Evolutionary conservation across 257 asterid genomes (phyloP), one percentile per base, ranked within the genome.

Genomic region (Haberlea rhodopensis): DNA sequence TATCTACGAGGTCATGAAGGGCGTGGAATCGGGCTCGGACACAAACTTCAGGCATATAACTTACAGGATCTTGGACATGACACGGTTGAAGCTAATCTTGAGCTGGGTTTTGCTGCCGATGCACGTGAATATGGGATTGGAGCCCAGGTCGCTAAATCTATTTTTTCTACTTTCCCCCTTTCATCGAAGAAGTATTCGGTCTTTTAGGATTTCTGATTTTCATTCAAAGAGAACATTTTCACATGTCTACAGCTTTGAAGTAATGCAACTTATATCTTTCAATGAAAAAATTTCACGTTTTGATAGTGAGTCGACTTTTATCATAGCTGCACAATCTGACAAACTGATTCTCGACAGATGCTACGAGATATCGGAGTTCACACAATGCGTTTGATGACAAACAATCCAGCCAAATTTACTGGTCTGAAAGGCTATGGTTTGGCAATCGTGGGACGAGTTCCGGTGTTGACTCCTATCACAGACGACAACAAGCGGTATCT

Each of bases 1-100:
- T 87, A 90, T 63, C 95, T 90, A 21, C 66, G 90, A 5, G 95
- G 95, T 37, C 95, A 90, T 21, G 97, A 90, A 71, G 96, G 97
- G 9, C 80, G 97, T 27, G 97, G 95, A 6, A 87, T 87, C 29
- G 95, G 95, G 28, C 90, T 90, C 7, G 92, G 92, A 5, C 90
- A 85, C 71, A 90, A 87, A 62, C 91, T 87, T 69, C 82, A 63
- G 75, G 97, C 97, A 16, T 90, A 87, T 71, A 87, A 87, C 68
- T 65, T 90, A 76, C 95, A 87, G 71, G 97, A 90, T 63, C 56
- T 75, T 63, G 96, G 96, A 54, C 97, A 85, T 68, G 97, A 90
- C 76, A 90, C 95, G 0, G 97, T 90, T 0, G 86, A 90, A 64
- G 96, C 97, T 18, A 90, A 90, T 78, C 81, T 90, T 29, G 83